Conservation (phyloP, 176 grass and related monocot species). For the Triticum timopheevii region DNA sequence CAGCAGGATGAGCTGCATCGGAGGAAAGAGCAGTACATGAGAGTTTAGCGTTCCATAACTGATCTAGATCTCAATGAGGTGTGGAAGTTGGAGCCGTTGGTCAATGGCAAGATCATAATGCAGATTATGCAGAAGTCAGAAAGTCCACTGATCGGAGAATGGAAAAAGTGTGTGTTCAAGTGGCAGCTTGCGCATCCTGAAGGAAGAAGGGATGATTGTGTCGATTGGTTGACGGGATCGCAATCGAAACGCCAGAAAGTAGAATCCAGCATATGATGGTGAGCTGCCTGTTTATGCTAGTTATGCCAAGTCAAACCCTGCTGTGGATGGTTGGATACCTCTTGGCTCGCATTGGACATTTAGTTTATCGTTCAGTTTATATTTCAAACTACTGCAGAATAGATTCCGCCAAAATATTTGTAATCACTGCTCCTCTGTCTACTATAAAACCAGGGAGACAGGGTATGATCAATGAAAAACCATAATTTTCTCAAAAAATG, state of each 20-base stretch:
- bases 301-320: too few relatives aligned
- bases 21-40: conserved; percentile 53
- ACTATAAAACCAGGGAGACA: not conserved
- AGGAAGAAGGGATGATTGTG: conserved; percentile 61
- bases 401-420: not conserved
- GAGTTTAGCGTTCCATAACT: conserved; percentile 46
- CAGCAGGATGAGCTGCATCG: conserved; percentile 30
- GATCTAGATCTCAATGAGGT: conserved; percentile 60
- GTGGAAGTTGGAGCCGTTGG: conserved; percentile 63
- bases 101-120: conserved; percentile 80
- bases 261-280: conserved; percentile 25
- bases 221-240: conserved; percentile 78
- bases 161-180: conserved; percentile 72
- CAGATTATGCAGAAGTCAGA: conserved; percentile 59
- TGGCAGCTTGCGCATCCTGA: conserved; percentile 87
- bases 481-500: not conserved
- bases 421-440: not conserved
- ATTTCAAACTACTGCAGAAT: not conserved
- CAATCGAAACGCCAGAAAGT: conserved; percentile 71
- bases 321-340: too few relatives aligned
- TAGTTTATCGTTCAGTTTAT: not conserved
- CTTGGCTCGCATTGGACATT: too few relatives aligned
- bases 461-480: not conserved
- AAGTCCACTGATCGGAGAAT: conserved; percentile 67
- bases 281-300: too few relatives aligned